These are phyloP conservation scores for Trichoderma aggressivum DNA, from an alignment of 2,329 filamentous ascomycete genomes.

Conservation along the genomic window DNA sequence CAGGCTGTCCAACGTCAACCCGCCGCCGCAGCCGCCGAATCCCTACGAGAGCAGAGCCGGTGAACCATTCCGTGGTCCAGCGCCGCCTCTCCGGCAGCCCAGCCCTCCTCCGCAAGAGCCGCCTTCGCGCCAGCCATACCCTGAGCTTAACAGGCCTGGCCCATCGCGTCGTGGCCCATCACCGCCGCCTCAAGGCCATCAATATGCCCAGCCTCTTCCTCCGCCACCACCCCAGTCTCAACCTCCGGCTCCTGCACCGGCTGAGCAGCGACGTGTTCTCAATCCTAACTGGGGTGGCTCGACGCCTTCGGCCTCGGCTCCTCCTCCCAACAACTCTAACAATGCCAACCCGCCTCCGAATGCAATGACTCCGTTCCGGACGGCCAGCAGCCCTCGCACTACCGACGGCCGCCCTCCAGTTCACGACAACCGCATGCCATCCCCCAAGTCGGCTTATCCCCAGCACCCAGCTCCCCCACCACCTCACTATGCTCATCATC, in stretches of 20 bases:
- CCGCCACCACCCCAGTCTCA: slow-evolving; percentile 45
- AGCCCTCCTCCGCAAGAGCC: slow-evolving; percentile 74
- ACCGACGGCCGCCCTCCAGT: slow-evolving; percentile 70
- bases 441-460: slow-evolving; percentile 82
- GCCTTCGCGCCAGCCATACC: slow-evolving; percentile 60
- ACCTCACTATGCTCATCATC: slow-evolving; percentile 64
- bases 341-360: slow-evolving; percentile 41
- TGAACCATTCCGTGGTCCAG: slow-evolving; percentile 62
- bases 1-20: slow-evolving; percentile 75
- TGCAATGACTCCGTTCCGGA: slow-evolving; percentile 67
- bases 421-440: slow-evolving; percentile 81
- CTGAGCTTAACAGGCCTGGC: slow-evolving; percentile 35
- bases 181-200: slow-evolving; percentile 48
- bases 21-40: slow-evolving; percentile 71
- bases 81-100: slow-evolving; percentile 65
- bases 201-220: slow-evolving; percentile 49
- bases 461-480: slow-evolving; percentile 60
- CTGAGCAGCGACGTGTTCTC: slow-evolving; percentile 54
- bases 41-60: slow-evolving; percentile 74
- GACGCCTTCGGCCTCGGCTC: slow-evolving; percentile 42
- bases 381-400: slow-evolving; percentile 71
- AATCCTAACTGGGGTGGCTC: slow-evolving; percentile 60
- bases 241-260: slow-evolving; percentile 47
- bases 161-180: slow-evolving; percentile 50
- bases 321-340: slow-evolving; percentile 38